phyloP scores from a whole-genome alignment of 2,329 filamentous ascomycete genomes.

The Xylariaceae sp. region DNA sequence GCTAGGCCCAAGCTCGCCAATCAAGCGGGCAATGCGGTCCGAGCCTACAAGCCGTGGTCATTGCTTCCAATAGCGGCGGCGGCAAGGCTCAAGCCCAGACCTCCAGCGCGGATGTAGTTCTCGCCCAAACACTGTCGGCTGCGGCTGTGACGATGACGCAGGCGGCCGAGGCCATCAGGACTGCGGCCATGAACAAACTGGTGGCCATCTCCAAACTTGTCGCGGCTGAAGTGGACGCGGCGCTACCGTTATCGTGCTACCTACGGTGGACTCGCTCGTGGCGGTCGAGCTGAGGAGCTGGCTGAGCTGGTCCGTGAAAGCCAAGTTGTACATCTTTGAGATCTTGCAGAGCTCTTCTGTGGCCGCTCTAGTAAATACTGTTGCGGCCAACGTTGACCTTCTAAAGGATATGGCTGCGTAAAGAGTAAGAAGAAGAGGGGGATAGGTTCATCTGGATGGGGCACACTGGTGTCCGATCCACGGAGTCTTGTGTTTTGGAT shows the following conservation, averaged over 20 bases:
- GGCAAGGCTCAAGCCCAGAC: background rate
- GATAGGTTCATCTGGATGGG: too few species aligned
- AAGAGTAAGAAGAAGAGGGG: too few species aligned
- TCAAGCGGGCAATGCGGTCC: background rate
- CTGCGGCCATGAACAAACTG: background rate
- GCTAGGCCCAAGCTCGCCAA: background rate
- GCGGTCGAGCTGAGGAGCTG: slow-evolving; percentile 14
- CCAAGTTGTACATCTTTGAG: background rate
- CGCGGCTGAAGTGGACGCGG: slow-evolving; percentile 1
- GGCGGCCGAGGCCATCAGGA: background rate
- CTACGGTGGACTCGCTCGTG: slow-evolving; percentile 13
- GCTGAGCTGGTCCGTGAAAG: background rate
- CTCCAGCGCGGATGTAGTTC: background rate
- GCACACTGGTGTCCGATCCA: too few species aligned
- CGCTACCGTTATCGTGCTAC: background rate
- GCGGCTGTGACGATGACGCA: background rate
- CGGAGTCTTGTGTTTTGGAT: too few species aligned
- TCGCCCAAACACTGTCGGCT: background rate
- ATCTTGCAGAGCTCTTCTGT: slow-evolving; percentile 1
- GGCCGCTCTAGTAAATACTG: too few species aligned
- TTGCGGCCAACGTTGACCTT: too few species aligned
- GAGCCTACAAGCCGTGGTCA: background rate
- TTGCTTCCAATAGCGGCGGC: background rate
- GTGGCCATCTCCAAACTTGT: slow-evolving; percentile 7
- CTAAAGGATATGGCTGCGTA: too few species aligned